These are phyloP conservation scores for Pseudoperonospora humuli DNA, from an alignment of 352 stramenopile genomes.

Conservation along the genomic window DNA sequence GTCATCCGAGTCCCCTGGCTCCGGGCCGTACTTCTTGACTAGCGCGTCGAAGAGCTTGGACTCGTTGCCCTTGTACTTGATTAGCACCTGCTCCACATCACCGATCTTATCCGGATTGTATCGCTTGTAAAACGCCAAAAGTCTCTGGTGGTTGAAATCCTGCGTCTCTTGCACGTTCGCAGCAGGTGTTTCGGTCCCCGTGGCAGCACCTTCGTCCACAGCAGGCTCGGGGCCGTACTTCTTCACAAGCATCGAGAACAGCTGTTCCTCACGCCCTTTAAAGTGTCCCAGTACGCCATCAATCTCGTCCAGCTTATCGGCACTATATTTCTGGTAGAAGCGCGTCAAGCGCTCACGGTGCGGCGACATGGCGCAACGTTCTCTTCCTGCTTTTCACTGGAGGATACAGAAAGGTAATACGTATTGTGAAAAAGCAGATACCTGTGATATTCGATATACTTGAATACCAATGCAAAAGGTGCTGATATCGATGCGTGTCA, in stretches of 20 bases:
- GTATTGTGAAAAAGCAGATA: too few relatives aligned
- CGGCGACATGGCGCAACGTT: constrained; percentile 34
- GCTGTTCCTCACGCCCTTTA: constrained; percentile 60
- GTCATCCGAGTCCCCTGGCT: constrained; percentile 69
- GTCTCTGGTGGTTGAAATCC: constrained; percentile 53
- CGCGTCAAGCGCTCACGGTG: constrained; percentile 60
- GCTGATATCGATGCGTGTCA: too few relatives aligned
- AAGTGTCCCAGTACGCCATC: constrained; percentile 77
- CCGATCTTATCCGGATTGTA: constrained; percentile 76
- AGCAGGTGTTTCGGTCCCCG: constrained; percentile 11
- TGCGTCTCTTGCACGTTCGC: constrained; percentile 24
- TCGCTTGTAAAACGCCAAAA: constrained; percentile 75
- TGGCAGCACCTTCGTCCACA: constrained; percentile 27
- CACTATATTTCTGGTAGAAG: constrained; percentile 85
- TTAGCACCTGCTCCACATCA: constrained; percentile 53
- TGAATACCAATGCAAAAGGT: too few relatives aligned
- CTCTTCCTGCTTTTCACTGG: constrained; percentile 13
- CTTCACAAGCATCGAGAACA: constrained; percentile 71
- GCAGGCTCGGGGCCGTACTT: constrained; percentile 77
- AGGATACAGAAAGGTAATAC: background rate
- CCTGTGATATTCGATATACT: too few relatives aligned
- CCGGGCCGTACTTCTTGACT: constrained; percentile 80
- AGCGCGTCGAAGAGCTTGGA: constrained; percentile 71
- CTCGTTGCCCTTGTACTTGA: constrained; percentile 81
- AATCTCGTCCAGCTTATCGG: constrained; percentile 76